These are phyloP conservation scores for Penicillium hesseltinei DNA, from an alignment of 2,329 filamentous ascomycete species.

Conservation along the genomic window DNA sequence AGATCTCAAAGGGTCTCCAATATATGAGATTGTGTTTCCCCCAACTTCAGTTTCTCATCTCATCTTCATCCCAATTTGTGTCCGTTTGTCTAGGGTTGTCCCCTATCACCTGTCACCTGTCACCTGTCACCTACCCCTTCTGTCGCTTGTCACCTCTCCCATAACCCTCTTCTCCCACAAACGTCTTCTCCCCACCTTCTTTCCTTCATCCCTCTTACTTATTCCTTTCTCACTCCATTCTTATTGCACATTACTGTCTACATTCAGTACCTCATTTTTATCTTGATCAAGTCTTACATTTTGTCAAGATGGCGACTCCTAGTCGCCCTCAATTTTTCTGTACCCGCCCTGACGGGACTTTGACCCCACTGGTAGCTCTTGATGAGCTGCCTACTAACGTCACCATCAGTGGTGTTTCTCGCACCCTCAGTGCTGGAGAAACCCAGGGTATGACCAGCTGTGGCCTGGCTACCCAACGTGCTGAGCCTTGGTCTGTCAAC, in stretches of 20 bases:
- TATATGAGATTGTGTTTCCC: neutral
- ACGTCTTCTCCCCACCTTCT: conserved; percentile 7
- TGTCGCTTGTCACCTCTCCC: neutral
- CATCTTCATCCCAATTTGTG: neutral
- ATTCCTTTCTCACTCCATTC: neutral
- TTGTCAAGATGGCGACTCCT: conserved; percentile 22
- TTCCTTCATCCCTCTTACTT: conserved; percentile 10
- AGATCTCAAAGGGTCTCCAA: neutral
- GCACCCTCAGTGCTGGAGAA: conserved; percentile 35
- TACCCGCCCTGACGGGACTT: conserved; percentile 40
- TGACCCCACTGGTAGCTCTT: conserved; percentile 46
- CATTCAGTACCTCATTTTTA: neutral
- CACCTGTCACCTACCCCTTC: neutral
- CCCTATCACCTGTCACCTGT: neutral
- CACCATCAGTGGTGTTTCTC: conserved; percentile 38
- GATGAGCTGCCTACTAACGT: conserved; percentile 46
- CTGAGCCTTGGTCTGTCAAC: conserved; percentile 38
- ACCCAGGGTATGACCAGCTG: conserved; percentile 46
- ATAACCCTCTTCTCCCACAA: neutral
- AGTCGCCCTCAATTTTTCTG: conserved; percentile 44
- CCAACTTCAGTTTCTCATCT: neutral
- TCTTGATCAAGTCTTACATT: neutral
- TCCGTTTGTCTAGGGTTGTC: neutral
- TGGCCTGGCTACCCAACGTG: conserved; percentile 34
- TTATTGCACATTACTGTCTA: neutral